These are phyloP conservation scores for Silybum marianum DNA, from an alignment of 129 eudicot species.

Conservation along the genomic window DNA sequence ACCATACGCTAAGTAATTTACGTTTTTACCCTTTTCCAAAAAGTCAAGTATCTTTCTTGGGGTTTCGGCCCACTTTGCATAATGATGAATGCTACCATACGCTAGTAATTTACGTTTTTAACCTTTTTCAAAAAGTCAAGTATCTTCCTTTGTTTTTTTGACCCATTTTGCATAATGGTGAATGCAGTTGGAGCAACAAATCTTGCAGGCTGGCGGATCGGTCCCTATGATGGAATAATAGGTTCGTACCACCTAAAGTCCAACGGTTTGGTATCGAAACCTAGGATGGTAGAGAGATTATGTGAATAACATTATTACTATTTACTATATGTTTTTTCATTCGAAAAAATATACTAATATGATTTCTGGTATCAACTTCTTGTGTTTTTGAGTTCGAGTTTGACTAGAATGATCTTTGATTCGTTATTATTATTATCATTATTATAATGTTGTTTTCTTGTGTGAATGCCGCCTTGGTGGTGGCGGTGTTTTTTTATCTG, in stretches of 20 bases:
- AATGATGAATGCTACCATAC: neutral
- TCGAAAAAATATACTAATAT: neutral
- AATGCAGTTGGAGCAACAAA: conserved; percentile 82
- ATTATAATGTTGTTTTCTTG: conserved; percentile 19
- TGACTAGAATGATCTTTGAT: neutral
- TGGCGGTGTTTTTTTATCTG: neutral
- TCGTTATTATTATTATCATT: neutral
- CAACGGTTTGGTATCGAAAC: conserved; percentile 17
- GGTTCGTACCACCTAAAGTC: conserved; percentile 20
- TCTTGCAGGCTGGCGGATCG: conserved; percentile 74
- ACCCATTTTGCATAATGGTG: neutral
- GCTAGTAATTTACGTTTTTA: neutral
- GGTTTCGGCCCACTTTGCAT: too few relatives aligned
- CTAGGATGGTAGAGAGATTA: conserved; percentile 29
- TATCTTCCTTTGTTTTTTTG: neutral
- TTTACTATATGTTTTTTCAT: conserved; percentile 18
- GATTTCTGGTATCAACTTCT: conserved; percentile 23
- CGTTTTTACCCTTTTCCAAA: too few relatives aligned
- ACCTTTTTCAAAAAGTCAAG: neutral
- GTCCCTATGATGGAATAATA: conserved; percentile 52
- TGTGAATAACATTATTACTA: conserved; percentile 26
- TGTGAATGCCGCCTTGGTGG: conserved; percentile 15
- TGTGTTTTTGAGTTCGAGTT: neutral
- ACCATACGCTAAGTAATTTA: too few relatives aligned
- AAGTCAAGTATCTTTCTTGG: too few relatives aligned